Evolutionary conservation across 106 monocot species (phyloP), one percentile per base, ranked within the genome.

Genomic region (Amphibolis antarctica): DNA sequence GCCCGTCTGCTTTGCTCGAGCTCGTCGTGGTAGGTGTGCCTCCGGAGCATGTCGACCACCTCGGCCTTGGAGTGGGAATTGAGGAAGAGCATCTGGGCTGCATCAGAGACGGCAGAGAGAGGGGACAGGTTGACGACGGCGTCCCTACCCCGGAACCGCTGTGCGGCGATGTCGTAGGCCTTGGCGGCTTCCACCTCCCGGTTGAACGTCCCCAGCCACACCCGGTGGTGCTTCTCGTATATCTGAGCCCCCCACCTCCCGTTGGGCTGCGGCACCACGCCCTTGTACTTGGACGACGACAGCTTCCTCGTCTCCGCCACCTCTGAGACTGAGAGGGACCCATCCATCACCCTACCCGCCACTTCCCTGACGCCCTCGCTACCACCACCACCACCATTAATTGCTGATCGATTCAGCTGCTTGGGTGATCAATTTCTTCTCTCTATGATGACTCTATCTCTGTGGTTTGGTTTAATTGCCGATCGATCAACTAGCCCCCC

Each of bases 201-300:
- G 64, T 68, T 76, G 83, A 90, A 90, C 28, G 90, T 90, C 48
- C 90, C 90, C 48, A 90, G 90, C 90, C 90, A 90, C 5, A 90
- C 90, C 13, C 89, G 79, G 48, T 82, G 82, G 80, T 89, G 85
- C 67, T 77, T 72, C 80, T 89, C 89, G 69, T 90, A 90, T 70
- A 90, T 90, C 80, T 90, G 90, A 0, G 90, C 83, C 0, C 86
- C 90, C 90, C 90, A 90, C 28, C 87, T 70, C 52, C 87, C 87
- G 69, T 87, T 87, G 25, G 87, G 83, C 77, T 87, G 87, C 15
- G 83, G 83, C 42, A 87, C 87, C 50, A 87, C 87, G 13, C 87
- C 87, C 63, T 87, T 87, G 77, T 78, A 87, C 52, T 58, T 52
- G 0, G 87, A 87, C 17, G 87, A 87, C 14, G 83, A 75, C 29